A percentile compares a stretch with the other conserved stretches of the same genome.
phyloP scores from a whole-genome alignment of 73 alveolate genomes.

The Tetrahymena borealis region DNA sequence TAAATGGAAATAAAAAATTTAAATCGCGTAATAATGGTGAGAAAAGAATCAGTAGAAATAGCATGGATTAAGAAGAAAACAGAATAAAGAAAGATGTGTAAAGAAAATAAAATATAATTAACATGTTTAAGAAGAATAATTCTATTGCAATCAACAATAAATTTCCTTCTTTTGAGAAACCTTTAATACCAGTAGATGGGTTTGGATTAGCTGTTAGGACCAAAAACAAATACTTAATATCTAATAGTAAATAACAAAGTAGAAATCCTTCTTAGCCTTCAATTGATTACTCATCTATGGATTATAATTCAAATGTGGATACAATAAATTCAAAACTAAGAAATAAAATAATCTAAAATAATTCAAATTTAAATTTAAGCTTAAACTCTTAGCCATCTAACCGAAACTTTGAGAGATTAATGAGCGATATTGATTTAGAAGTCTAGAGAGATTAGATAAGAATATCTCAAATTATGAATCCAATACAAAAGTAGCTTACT shows the following conservation, averaged over 20 bases:
- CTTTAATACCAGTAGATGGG: neutral
- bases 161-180: neutral
- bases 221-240: neutral
- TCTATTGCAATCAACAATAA: neutral
- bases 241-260: neutral
- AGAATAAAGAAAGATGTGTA: neutral
- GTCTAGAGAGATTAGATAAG: neutral
- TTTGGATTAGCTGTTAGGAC: neutral
- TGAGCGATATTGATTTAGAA: neutral
- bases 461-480: neutral
- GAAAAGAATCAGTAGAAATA: neutral
- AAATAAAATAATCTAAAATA: neutral
- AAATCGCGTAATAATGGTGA: neutral
- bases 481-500: neutral
- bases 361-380: neutral
- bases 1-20: neutral
- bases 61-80: neutral
- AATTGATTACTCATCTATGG: neutral
- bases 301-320: neutral
- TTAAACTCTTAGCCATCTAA: neutral
- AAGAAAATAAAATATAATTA: neutral
- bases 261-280: neutral
- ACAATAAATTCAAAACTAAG: neutral
- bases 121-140: neutral
- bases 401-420: neutral